A percentile compares a stretch with the other conserved stretches of the same genome.
Conservation (phyloP, 768 basidiomycete species). For the Fibroporia radiculosa region DNA sequence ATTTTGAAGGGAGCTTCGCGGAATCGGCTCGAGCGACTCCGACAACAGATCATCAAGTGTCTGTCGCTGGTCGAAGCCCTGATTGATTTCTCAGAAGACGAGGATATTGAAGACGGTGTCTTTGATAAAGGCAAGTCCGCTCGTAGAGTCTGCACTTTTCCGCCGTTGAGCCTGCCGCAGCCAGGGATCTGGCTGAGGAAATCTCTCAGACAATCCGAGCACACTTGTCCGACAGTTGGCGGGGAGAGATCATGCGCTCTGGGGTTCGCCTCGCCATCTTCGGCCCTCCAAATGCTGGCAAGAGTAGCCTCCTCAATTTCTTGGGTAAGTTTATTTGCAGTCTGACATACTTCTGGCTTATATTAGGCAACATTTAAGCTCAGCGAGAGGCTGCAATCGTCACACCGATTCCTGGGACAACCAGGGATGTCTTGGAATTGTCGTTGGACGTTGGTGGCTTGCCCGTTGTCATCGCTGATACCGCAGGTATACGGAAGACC, state of each 20-base stretch:
- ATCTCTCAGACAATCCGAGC: constrained; percentile 45
- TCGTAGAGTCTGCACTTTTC: neutral
- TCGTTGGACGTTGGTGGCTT: constrained; percentile 85
- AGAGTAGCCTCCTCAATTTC: constrained; percentile 82
- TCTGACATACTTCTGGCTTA: neutral
- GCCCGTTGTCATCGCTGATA: constrained; percentile 76
- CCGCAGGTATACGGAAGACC: constrained; percentile 73
- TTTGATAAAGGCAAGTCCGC: constrained; percentile 52
- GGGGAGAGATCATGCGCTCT: constrained; percentile 77
- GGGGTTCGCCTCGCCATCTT: constrained; percentile 84
- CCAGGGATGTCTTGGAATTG: constrained; percentile 78
- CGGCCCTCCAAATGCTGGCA: constrained; percentile 92
- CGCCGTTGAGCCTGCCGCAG: constrained; percentile 27
- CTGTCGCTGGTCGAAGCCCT: constrained; percentile 80
- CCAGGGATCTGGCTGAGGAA: constrained; percentile 38
- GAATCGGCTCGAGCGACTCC: constrained; percentile 52
- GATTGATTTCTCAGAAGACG: constrained; percentile 91
- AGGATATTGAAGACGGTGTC: constrained; percentile 80
- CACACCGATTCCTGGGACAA: constrained; percentile 82
- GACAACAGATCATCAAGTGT: constrained; percentile 60
- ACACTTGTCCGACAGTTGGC: constrained; percentile 61
- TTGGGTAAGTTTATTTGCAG: constrained; percentile 40
- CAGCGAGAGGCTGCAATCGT: constrained; percentile 87
- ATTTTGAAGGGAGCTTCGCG: constrained; percentile 69
- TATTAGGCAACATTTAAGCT: constrained; percentile 35